phyloP scores from a whole-genome alignment of 257 asterid genomes.

The Solanum ossicruentum region DNA sequence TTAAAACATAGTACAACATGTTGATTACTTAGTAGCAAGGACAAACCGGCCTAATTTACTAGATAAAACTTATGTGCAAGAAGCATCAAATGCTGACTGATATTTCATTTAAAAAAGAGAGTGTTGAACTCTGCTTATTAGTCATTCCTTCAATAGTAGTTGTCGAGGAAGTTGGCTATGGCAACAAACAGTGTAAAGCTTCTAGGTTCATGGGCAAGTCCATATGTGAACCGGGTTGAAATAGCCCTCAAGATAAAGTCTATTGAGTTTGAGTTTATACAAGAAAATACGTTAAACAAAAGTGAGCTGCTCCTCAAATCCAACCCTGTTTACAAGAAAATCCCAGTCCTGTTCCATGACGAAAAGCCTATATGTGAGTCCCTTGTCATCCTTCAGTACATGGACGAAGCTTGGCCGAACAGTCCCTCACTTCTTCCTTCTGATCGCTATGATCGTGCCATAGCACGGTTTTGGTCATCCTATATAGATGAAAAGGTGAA shows the following conservation, averaged over 20 bases:
- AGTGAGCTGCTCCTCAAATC: conserved; percentile 25
- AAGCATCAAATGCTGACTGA: not conserved
- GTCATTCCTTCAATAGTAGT: not conserved
- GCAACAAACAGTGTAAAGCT: not conserved
- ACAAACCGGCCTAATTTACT: not conserved
- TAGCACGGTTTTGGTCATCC: conserved; percentile 23
- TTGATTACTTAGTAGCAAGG: not conserved
- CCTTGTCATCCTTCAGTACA: conserved; percentile 16
- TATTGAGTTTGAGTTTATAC: conserved; percentile 3
- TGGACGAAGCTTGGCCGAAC: conserved; percentile 21
- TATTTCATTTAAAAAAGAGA: not conserved
- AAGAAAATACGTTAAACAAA: not conserved
- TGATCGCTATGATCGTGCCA: conserved; percentile 22
- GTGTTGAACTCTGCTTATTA: not conserved
- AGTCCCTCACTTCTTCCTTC: conserved; percentile 17
- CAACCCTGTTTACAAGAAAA: conserved; percentile 20
- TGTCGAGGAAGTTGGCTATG: not conserved
- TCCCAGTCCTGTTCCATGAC: conserved; percentile 23
- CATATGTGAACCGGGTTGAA: conserved; percentile 6
- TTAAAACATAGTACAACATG: not conserved
- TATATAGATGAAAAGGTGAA: conserved; percentile 21
- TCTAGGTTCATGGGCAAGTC: conserved; percentile 1
- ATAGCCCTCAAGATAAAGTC: conserved; percentile 25
- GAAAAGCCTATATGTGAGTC: conserved; percentile 19
- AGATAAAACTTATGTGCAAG: not conserved